Conservation (phyloP, 75 land plant species). For the Cryptomeria japonica region DNA sequence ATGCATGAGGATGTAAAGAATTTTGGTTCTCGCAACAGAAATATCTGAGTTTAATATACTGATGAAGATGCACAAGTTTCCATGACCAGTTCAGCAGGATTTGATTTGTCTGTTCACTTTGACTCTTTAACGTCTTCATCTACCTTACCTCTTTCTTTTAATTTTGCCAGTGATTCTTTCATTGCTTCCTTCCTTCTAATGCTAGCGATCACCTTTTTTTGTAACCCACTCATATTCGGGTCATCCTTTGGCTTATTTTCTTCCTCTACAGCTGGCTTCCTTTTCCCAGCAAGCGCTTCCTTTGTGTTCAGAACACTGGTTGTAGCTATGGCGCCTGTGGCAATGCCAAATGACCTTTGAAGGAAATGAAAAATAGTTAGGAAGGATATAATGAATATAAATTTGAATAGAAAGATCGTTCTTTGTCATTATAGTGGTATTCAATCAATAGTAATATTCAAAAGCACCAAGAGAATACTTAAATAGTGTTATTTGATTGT, state of each 20-base stretch:
- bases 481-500: too few species aligned
- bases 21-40: not conserved
- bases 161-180: slow-evolving; percentile 9
- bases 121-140: not conserved
- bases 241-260: slow-evolving; percentile 10
- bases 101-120: not conserved
- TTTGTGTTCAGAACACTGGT: not conserved
- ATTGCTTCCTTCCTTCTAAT: slow-evolving; percentile 12
- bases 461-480: not conserved
- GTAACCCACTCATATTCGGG: not conserved
- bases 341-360: slow-evolving; percentile 4
- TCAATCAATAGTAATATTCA: not conserved
- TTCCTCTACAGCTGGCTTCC: not conserved
- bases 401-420: not conserved
- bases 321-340: not conserved
- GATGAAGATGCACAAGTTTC: not conserved
- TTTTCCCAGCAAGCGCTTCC: slow-evolving; percentile 13
- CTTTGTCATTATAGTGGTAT: not conserved
- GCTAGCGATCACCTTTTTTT: slow-evolving; percentile 7
- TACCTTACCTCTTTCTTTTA: slow-evolving; percentile 6
- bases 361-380: not conserved
- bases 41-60: not conserved
- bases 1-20: not conserved
- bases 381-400: not conserved
- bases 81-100: not conserved